Base-by-base conservation (phyloP, 805 yeast species). In the Kodamaea restingae region DNA sequence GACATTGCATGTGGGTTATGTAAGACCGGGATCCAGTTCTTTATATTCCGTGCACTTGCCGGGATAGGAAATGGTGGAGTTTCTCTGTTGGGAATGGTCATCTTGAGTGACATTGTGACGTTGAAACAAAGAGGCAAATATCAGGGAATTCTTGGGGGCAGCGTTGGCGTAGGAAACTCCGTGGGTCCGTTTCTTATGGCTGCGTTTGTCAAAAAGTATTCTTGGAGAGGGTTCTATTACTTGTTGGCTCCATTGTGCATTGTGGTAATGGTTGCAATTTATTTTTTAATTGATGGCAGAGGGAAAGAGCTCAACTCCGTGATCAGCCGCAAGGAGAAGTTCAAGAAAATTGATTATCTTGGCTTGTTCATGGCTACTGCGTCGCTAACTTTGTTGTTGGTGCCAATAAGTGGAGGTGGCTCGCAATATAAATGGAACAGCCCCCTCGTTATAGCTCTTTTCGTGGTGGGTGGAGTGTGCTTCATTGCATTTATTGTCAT, bases 381-480 rank as follows among this genome's bases (percentile, higher is more conserved):
- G 2, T 71, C 75, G 0, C 62, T 70, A 18, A 72, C 77, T 0
- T 54, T 79, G 3, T 49, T 80, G 11, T 61, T 78, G 35, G 64
- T 80, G n/a, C 81, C 82, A 2, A 53, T 78, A 15, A 70, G 72
- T 45, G 80, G 81, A 12, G 88, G 87, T 25, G 87, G 87, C 2
- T 61, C 73, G 7, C 61, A 72, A 8, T 79, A 69, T 51, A 54
- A 63, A 0, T 83, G 88, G 88, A 48, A 68, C 47, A 72, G 67
- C 38, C 40, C 62, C 0, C 34, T 65, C 7, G 65, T 65, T 4
- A 67, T 67, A 17, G 49, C 48, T 9, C 54, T 65, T 54, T 63
- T 67, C 38, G 47, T 55, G 4, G 51, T 64, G 8, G 71, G 71
- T 2, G 71, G 64, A 1, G 38, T 55, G 0, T 58, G 66, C 18